These are phyloP conservation scores for Rhodotorula kratochvilovae DNA, from an alignment of 768 basidiomycete species.

Conservation along the genomic window DNA sequence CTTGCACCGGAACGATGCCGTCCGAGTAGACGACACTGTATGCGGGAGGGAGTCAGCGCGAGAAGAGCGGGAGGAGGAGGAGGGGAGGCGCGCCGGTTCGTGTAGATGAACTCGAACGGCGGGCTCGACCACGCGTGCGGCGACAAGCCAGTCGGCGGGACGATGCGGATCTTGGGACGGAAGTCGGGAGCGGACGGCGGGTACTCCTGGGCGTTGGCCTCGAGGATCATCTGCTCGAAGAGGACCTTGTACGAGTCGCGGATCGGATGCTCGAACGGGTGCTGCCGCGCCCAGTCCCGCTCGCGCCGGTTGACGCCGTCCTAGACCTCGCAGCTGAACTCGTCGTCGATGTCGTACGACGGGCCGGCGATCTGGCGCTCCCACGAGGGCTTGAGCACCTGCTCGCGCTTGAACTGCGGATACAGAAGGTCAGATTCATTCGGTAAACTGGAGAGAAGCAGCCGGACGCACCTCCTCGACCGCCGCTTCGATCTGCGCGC, in stretches of 20 bases:
- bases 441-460: background rate
- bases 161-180: conserved; percentile 9
- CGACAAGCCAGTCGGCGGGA: background rate
- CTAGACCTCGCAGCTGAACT: conserved; percentile 9
- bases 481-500: background rate
- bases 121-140: conserved; percentile 7
- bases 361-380: conserved; percentile 23
- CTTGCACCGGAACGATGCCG: conserved; percentile 19
- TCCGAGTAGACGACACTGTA: conserved; percentile 18
- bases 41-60: background rate
- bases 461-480: background rate
- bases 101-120: conserved; percentile 31
- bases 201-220: conserved; percentile 12
- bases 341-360: conserved; percentile 10
- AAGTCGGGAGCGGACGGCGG: background rate
- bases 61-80: background rate
- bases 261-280: background rate
- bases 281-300: background rate
- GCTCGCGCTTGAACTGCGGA: conserved; percentile 4
- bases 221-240: conserved; percentile 15
- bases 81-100: conserved; percentile 7
- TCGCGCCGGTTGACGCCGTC: conserved; percentile 1
- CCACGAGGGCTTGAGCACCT: background rate
- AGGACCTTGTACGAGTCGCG: conserved; percentile 3
- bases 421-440: too few species aligned